phyloP scores from a whole-genome alignment of 768 basidiomycete genomes.

The Asterophora parasitica region DNA sequence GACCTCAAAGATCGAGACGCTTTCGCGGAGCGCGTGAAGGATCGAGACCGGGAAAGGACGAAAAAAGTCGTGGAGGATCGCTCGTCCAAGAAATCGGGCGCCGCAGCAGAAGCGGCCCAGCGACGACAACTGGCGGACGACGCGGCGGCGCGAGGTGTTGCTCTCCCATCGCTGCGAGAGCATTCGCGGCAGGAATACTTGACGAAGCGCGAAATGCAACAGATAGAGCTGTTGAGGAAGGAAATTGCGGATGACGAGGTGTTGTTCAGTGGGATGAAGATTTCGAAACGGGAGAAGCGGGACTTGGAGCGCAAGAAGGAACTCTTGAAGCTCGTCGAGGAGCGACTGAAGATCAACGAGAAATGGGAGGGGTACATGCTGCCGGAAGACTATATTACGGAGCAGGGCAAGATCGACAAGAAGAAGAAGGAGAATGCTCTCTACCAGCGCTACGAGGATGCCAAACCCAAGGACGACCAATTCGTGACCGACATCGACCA shows the following conservation, averaged over 20 bases:
- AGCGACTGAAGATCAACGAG: constrained; percentile 90
- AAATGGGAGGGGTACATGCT: constrained; percentile 94
- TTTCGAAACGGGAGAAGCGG: constrained; percentile 75
- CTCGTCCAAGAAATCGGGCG: constrained; percentile 69
- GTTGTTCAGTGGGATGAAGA: constrained; percentile 85
- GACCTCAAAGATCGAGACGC: constrained; percentile 89
- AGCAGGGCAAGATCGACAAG: constrained; percentile 96
- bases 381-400: constrained; percentile 97
- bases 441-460: constrained; percentile 93
- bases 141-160: constrained; percentile 45
- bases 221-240: constrained; percentile 86
- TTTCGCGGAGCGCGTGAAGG: constrained; percentile 83
- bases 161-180: constrained; percentile 70
- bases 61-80: constrained; percentile 92
- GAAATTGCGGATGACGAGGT: constrained; percentile 95
- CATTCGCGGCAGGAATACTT: constrained; percentile 95
- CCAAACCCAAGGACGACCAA: constrained; percentile 85
- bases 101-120: constrained; percentile 77
- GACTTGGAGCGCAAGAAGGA: constrained; percentile 93
- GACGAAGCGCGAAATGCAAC: constrained; percentile 93
- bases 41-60: constrained; percentile 77
- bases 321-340: constrained; percentile 86
- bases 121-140: constrained; percentile 83
- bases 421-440: constrained; percentile 92
- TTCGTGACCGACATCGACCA: constrained; percentile 97